These are phyloP conservation scores for Exophiala alcalophila DNA, from an alignment of 2,329 filamentous ascomycete genomes.

Conservation along the genomic window DNA sequence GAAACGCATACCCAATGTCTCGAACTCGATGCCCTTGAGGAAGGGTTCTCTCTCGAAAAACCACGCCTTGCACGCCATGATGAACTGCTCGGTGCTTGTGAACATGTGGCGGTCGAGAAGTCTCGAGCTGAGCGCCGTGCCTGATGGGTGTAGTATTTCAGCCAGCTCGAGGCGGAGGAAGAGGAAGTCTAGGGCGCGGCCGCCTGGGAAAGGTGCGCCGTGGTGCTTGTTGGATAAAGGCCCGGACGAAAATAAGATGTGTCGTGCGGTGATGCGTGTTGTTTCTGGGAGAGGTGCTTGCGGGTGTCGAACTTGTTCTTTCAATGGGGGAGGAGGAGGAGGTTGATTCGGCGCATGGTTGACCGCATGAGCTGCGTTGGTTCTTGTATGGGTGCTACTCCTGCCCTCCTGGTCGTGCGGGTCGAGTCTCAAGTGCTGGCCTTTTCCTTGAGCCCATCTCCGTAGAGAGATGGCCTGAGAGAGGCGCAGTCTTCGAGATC, in stretches of 20 bases:
- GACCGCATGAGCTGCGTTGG: too few relatives aligned
- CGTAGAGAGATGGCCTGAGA: too few relatives aligned
- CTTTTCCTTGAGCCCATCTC: too few relatives aligned
- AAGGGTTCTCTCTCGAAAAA: conserved; percentile 15
- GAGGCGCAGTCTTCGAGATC: too few relatives aligned
- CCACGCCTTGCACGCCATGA: conserved; percentile 24
- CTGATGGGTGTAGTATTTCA: conserved; percentile 8
- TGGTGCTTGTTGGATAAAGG: conserved; percentile 70
- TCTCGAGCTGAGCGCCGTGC: not conserved
- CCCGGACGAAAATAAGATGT: conserved; percentile 88
- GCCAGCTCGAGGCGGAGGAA: conserved; percentile 5
- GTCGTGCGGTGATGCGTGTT: conserved; percentile 57
- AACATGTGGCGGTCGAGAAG: conserved; percentile 14
- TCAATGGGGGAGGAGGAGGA: too few relatives aligned
- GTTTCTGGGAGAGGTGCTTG: not conserved
- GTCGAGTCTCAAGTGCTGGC: too few relatives aligned
- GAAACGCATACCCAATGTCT: not conserved
- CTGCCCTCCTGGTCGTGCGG: too few relatives aligned
- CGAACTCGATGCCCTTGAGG: not conserved
- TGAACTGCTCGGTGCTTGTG: conserved; percentile 20
- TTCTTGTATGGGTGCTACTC: too few relatives aligned
- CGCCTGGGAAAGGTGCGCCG: conserved; percentile 4
- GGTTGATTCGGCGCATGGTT: too few relatives aligned
- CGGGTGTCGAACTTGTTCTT: too few relatives aligned
- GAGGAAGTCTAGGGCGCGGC: conserved; percentile 5